phyloP scores from a whole-genome alignment of 108 stramenopile genomes.

The Epithemia pelagica region DNA sequence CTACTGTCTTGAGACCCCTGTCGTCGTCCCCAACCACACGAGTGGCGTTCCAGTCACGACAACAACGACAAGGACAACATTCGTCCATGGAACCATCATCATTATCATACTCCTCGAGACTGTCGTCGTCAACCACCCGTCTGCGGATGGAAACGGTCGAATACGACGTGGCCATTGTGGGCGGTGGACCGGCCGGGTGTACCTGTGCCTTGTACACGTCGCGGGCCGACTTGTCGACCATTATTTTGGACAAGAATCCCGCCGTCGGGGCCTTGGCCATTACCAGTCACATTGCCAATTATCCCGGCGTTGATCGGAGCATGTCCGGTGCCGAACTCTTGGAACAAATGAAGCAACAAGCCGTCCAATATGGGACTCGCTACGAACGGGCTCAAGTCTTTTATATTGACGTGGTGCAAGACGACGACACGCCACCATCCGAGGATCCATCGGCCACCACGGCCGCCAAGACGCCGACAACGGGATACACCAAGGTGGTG shows the following conservation, averaged over 20 bases:
- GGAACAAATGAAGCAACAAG: conserved; percentile 39
- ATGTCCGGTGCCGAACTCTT: conserved; percentile 36
- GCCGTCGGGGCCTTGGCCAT: conserved; percentile 35
- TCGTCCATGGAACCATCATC: no score
- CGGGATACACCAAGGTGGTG: conserved; percentile 19
- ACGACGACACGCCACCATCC: background rate
- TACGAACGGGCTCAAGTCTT: conserved; percentile 26
- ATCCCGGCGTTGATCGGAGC: conserved; percentile 32
- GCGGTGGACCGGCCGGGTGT: conserved; percentile 57
- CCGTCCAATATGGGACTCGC: conserved; percentile 31
- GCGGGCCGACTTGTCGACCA: conserved; percentile 34
- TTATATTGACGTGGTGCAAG: conserved; percentile 24
- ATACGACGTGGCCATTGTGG: conserved; percentile 56
- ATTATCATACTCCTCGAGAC: no score
- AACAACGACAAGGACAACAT: no score
- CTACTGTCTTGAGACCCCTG: no score
- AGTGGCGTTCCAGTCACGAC: no score
- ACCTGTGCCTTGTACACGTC: conserved; percentile 50
- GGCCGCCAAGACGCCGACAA: no score
- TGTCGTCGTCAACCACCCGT: no score
- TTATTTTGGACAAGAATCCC: conserved; percentile 46
- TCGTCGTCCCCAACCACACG: no score
- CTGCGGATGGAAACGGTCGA: conserved; percentile 37
- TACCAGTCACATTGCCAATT: conserved; percentile 43
- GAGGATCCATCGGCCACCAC: background rate